Conservation (phyloP, 1,284 basidiomycete species). For the Rhodotorula glutinis region DNA sequence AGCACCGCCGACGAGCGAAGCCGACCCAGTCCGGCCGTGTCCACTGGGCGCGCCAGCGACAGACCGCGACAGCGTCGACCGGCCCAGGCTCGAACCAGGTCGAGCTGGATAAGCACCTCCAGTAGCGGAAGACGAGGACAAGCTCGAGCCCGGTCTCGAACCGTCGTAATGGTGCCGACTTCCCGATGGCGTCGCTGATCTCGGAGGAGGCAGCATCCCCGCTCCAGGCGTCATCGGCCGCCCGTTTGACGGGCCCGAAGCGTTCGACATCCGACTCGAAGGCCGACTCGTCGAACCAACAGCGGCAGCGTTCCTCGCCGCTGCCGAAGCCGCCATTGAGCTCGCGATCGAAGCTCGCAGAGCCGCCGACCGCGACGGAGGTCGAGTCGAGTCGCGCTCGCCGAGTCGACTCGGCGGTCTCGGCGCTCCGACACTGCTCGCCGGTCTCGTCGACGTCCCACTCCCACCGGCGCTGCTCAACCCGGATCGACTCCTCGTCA, state of each 20-base stretch:
- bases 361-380: constrained; percentile 20
- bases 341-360: constrained; percentile 16
- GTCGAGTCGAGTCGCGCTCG: constrained; percentile 19
- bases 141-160: background rate
- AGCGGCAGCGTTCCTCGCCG: background rate
- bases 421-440: background rate
- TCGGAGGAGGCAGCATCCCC: background rate
- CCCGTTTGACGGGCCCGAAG: background rate
- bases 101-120: background rate
- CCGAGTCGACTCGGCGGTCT: background rate
- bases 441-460: background rate
- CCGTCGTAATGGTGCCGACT: background rate
- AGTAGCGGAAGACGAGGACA: background rate
- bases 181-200: background rate
- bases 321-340: constrained; percentile 7
- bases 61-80: background rate
- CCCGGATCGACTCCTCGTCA: background rate
- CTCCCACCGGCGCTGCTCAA: background rate
- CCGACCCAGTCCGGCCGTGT: background rate
- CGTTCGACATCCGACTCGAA: background rate
- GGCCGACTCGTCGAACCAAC: background rate
- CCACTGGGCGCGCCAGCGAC: background rate
- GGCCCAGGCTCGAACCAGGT: background rate
- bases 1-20: background rate
- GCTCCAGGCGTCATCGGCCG: background rate